Evolutionary conservation across 2,329 filamentous ascomycete species (phyloP).

Genomic region (Truncatella angustata): DNA sequence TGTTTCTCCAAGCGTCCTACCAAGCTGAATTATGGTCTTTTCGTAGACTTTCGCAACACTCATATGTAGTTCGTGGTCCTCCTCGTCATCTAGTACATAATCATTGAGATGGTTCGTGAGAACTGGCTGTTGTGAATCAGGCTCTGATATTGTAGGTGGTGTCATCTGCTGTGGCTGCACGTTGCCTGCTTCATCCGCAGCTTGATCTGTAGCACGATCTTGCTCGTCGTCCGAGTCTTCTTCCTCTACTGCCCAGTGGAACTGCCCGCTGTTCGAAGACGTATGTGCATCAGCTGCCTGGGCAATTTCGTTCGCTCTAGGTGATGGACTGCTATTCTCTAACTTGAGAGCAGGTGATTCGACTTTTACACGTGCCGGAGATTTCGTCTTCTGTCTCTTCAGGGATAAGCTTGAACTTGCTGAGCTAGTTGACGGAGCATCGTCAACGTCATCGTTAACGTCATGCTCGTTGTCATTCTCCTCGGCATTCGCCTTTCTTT

Average conservation of each 20-base stretch:
- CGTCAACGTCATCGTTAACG: no score
- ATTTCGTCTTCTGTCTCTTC: slow-evolving; percentile 1
- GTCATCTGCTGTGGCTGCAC: not conserved
- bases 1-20: slow-evolving; percentile 58
- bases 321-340: not conserved
- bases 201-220: not conserved
- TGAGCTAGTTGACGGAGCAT: slow-evolving; percentile 7
- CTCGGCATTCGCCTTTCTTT: slow-evolving; percentile 12
- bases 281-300: not conserved
- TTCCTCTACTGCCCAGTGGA: slow-evolving; percentile 29
- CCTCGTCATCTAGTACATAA: slow-evolving; percentile 15
- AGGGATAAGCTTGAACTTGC: slow-evolving; percentile 1
- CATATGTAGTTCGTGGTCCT: slow-evolving; percentile 55
- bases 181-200: not conserved
- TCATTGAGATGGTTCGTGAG: slow-evolving; percentile 18
- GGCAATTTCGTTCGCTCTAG: not conserved
- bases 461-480: slow-evolving; percentile 20
- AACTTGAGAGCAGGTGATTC: slow-evolving; percentile 1
- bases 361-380: not conserved
- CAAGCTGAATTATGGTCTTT: slow-evolving; percentile 71
- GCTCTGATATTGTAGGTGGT: not conserved
- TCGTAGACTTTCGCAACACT: slow-evolving; percentile 77
- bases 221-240: slow-evolving; percentile 12
- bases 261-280: slow-evolving; percentile 16
- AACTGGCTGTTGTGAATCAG: not conserved